Percentiles rank a stretch among this genome's conserved stretches.
These are phyloP conservation scores for Trichophyton equinum DNA, from an alignment of 2,329 filamentous ascomycete genomes.

Conservation along the genomic window DNA sequence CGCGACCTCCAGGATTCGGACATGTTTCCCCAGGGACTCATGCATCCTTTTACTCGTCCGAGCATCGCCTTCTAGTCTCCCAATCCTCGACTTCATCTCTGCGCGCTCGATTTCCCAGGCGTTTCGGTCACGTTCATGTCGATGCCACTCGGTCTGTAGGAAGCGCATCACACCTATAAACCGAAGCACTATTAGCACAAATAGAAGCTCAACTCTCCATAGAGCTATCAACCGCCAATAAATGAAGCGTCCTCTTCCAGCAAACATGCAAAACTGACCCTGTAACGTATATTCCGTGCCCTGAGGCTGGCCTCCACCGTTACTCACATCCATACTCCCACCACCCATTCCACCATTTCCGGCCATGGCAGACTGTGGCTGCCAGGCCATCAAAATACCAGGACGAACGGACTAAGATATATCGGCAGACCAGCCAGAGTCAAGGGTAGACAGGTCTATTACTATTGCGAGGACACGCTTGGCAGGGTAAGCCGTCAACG, in stretches of 20 bases:
- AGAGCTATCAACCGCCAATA: not conserved
- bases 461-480: not conserved
- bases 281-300: slow-evolving; percentile 62
- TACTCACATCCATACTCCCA: slow-evolving; percentile 30
- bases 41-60: slow-evolving; percentile 78
- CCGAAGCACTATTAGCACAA: slow-evolving; percentile 1
- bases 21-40: slow-evolving; percentile 79
- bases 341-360: slow-evolving; percentile 42
- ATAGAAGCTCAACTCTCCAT: not conserved
- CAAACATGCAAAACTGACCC: slow-evolving; percentile 36
- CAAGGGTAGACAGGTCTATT: not conserved
- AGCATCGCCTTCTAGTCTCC: slow-evolving; percentile 79
- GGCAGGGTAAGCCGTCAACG: not conserved
- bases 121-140: slow-evolving; percentile 93
- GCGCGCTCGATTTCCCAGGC: slow-evolving; percentile 98
- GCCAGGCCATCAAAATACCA: slow-evolving; percentile 50
- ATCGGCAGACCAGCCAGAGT: not conserved
- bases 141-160: slow-evolving; percentile 97
- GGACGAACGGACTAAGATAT: not conserved
- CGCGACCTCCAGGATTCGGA: slow-evolving; percentile 77
- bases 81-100: slow-evolving; percentile 97
- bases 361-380: slow-evolving; percentile 52
- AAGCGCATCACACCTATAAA: slow-evolving; percentile 88
- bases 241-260: not conserved
- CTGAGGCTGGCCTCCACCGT: slow-evolving; percentile 39